These are phyloP conservation scores for Tylopilus rubrobrunneus DNA, from an alignment of 768 basidiomycete genomes.

Conservation along the genomic window DNA sequence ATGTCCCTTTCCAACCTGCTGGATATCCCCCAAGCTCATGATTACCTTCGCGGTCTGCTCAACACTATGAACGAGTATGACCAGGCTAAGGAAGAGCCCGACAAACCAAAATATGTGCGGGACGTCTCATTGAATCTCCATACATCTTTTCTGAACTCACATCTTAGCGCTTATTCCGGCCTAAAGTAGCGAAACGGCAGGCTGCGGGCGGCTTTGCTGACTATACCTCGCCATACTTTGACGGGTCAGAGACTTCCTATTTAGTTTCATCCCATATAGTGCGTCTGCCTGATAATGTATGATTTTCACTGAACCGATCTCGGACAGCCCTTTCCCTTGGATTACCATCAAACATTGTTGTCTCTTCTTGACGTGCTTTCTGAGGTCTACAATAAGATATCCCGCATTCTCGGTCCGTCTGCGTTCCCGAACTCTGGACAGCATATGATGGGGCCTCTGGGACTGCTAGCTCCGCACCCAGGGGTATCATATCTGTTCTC, in stretches of 20 bases:
- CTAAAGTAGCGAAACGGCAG: constrained; percentile 53
- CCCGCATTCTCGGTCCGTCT: constrained; percentile 77
- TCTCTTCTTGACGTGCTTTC: constrained; percentile 87
- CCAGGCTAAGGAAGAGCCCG: constrained; percentile 50
- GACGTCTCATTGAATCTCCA: neutral
- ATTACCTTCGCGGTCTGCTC: constrained; percentile 72
- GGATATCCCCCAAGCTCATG: constrained; percentile 76
- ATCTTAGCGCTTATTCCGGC: constrained; percentile 54
- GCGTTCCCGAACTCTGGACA: constrained; percentile 66
- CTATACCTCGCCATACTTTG: constrained; percentile 56
- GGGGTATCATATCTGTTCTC: constrained; percentile 77
- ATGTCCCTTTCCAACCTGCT: constrained; percentile 82
- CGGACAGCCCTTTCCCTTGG: constrained; percentile 76
- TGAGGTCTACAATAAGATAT: constrained; percentile 86
- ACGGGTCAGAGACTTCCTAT: constrained; percentile 62
- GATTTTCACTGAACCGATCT: constrained; percentile 3
- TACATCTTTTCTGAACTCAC: constrained; percentile 8
- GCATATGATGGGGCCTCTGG: constrained; percentile 74
- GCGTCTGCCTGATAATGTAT: constrained; percentile 25
- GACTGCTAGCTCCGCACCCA: constrained; percentile 71
- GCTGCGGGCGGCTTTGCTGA: constrained; percentile 51
- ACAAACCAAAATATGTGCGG: constrained; percentile 67
- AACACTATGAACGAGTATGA: constrained; percentile 76
- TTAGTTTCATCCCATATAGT: constrained; percentile 75
- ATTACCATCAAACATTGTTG: constrained; percentile 86